Evolutionary conservation across 495 filamentous ascomycete species (phyloP).

Genomic region (Echria macrotheca): DNA sequence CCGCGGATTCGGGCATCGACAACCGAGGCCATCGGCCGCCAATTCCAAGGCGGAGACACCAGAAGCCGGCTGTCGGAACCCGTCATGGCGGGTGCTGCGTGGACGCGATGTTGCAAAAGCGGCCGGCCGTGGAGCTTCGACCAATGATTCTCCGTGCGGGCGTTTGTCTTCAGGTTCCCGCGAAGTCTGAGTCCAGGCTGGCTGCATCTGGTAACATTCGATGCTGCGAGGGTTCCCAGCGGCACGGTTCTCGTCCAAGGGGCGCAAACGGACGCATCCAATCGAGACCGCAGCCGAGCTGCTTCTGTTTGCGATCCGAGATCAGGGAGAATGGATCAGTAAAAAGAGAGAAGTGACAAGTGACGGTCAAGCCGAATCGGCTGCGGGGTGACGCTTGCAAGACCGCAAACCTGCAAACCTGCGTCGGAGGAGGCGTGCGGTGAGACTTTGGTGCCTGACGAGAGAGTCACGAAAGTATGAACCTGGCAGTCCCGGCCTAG

Average conservation of each 20-base stretch:
- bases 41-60: neutral
- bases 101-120: constrained; percentile 1
- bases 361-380: neutral
- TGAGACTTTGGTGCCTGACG: too few relatives aligned
- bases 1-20: constrained; percentile 25
- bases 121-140: constrained; percentile 11
- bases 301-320: constrained; percentile 6
- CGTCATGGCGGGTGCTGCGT: too few relatives aligned
- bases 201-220: constrained; percentile 19
- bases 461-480: too few relatives aligned
- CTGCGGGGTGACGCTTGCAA: neutral
- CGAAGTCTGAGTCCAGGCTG: constrained; percentile 22
- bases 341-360: neutral
- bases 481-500: neutral
- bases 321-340: neutral
- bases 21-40: neutral
- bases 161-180: constrained; percentile 27
- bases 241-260: constrained; percentile 16
- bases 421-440: too few relatives aligned
- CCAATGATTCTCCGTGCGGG: constrained; percentile 19
- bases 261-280: constrained; percentile 20
- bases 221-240: constrained; percentile 21
- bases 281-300: constrained; percentile 3
- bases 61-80: too few relatives aligned
- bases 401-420: neutral